Conservation (phyloP, 2,329 filamentous ascomycete species). For the Fusarium temperatum region DNA sequence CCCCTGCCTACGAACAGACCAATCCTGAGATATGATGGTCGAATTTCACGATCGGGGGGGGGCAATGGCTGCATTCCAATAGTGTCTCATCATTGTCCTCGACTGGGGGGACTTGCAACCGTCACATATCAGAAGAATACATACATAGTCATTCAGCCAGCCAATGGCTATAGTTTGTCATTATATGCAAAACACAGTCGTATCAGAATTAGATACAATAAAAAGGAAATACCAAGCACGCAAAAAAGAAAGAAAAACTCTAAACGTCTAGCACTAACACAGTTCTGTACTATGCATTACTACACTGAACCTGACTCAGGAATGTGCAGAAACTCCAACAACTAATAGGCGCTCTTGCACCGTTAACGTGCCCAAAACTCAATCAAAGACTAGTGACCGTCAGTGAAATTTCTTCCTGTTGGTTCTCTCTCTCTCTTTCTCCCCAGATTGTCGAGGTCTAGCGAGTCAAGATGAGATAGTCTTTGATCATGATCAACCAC, state of each 20-base stretch:
- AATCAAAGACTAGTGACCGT: background rate
- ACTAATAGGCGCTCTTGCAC: background rate
- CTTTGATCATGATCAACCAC: conserved; percentile 4
- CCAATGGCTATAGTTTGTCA: background rate
- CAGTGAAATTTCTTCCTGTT: background rate
- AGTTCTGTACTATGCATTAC: background rate
- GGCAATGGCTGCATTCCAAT: conserved; percentile 22
- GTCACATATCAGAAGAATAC: conserved; percentile 21
- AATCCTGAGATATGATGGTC: conserved; percentile 1
- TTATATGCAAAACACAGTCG: background rate
- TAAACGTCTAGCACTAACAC: background rate
- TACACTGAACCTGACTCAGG: conserved; percentile 25
- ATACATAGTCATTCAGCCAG: background rate
- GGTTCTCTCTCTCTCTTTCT: background rate
- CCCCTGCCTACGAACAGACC: conserved; percentile 18
- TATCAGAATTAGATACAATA: background rate
- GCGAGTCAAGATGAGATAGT: conserved; percentile 6
- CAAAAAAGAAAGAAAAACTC: conserved; percentile 3
- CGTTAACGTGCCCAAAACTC: background rate
- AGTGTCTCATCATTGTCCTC: conserved; percentile 21
- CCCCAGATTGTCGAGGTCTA: conserved; percentile 4
- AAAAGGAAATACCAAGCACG: background rate
- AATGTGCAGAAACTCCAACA: conserved; percentile 12
- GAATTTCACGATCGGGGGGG: background rate
- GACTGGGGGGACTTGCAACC: background rate